These are phyloP conservation scores for Verticillium albo-atrum DNA, from an alignment of 2,329 filamentous ascomycete genomes.

Conservation along the genomic window DNA sequence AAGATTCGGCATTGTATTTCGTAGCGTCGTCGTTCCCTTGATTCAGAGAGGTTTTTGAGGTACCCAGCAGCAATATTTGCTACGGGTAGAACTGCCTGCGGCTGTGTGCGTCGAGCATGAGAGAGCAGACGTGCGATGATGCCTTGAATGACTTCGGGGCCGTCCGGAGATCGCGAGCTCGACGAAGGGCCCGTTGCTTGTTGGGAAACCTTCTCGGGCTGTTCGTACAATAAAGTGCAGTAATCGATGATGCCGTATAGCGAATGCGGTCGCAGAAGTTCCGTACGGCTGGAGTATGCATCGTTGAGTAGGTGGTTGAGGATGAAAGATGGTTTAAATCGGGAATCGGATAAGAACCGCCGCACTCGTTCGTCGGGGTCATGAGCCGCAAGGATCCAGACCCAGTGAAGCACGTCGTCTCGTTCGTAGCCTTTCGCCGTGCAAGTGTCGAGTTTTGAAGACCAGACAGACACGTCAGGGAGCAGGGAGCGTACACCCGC, in stretches of 20 bases:
- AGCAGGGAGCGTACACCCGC: not conserved
- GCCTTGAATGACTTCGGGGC: not conserved
- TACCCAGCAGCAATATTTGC: constrained; percentile 23
- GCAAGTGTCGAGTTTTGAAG: not conserved
- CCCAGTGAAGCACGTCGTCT: constrained; percentile 6
- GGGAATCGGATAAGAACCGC: not conserved
- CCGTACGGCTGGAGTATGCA: not conserved
- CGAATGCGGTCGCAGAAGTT: not conserved
- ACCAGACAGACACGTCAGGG: not conserved
- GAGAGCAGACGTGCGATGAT: not conserved
- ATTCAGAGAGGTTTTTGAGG: constrained; percentile 15
- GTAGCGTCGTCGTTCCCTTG: constrained; percentile 12
- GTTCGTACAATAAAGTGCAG: not conserved
- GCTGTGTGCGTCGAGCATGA: constrained; percentile 17
- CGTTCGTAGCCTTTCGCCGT: not conserved
- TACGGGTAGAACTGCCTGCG: constrained; percentile 21
- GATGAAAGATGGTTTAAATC: constrained; percentile 9
- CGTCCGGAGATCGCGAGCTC: not conserved
- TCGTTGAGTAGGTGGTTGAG: constrained; percentile 6
- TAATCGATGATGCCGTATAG: constrained; percentile 6
- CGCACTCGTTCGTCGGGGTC: constrained; percentile 5
- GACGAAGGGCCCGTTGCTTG: not conserved
- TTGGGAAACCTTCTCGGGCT: too few relatives aligned
- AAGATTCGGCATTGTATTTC: constrained; percentile 24
- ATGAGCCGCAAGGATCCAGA: constrained; percentile 1